Evolutionary conservation across 148 eudicot species (phyloP).

Genomic region (Camellia granthamiana): DNA sequence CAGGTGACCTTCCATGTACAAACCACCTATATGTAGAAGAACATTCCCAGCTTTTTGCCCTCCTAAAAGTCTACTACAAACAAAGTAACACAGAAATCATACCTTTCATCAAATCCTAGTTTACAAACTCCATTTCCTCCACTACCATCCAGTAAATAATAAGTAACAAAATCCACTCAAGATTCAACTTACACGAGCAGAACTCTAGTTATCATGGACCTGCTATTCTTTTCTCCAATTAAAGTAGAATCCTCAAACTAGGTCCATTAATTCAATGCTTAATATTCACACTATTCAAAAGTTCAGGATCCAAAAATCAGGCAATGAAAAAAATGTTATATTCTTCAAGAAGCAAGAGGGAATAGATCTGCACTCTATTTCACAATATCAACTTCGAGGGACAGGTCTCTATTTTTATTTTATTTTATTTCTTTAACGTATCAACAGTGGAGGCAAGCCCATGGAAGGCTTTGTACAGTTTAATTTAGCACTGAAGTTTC

Average conservation of each 20-base stretch:
- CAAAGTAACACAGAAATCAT: background rate
- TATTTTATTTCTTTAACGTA: background rate
- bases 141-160: background rate
- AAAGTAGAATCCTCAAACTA: background rate
- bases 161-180: background rate
- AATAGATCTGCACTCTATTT: background rate
- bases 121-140: background rate
- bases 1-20: background rate
- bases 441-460: background rate
- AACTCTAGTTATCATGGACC: too few species aligned
- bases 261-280: background rate
- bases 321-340: background rate
- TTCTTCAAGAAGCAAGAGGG: background rate
- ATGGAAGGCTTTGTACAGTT: background rate
- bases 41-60: background rate
- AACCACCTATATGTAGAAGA: background rate
- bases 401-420: background rate
- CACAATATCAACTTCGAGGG: background rate
- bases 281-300: background rate
- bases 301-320: background rate
- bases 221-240: too few species aligned
- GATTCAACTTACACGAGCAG: background rate
- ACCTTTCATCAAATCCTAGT: background rate
- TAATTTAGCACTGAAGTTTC: background rate
- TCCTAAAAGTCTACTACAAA: background rate